These are phyloP conservation scores for Leishmania arabica DNA, from an alignment of 208 protist genomes.

Conservation along the genomic window DNA sequence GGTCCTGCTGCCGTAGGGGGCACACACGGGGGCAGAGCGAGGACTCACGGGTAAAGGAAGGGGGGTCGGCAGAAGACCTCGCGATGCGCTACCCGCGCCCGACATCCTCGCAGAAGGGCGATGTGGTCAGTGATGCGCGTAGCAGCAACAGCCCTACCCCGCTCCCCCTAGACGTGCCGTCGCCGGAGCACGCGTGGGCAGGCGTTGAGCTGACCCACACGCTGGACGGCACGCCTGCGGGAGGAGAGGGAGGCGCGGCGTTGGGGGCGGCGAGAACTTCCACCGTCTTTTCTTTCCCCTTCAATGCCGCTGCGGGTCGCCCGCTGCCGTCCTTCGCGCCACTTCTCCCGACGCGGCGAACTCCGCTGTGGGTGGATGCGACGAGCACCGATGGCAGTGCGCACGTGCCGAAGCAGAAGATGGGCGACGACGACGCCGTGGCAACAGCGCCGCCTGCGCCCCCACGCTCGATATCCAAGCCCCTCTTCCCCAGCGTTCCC, in stretches of 20 bases:
- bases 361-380: neutral
- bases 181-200: constrained; percentile 23
- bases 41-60: neutral
- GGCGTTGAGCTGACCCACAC: constrained; percentile 3
- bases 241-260: neutral
- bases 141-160: neutral
- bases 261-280: neutral
- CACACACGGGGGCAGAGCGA: neutral
- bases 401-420: neutral
- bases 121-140: neutral
- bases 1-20: neutral
- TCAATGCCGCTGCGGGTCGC: neutral
- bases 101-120: constrained; percentile 7
- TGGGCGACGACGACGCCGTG: constrained; percentile 1
- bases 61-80: neutral
- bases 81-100: neutral
- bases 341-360: constrained; percentile 9
- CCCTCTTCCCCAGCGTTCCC: constrained; percentile 13
- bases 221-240: neutral
- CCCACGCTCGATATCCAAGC: neutral
- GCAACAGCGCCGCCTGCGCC: neutral
- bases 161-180: constrained; percentile 17
- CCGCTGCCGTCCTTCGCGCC: constrained; percentile 8
- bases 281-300: constrained; percentile 15
- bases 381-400: neutral